Percentiles rank a stretch among this genome's conserved stretches.
phyloP scores from a whole-genome alignment of 1,139 yeast genomes.

The Debaryomyces robertsiae region DNA sequence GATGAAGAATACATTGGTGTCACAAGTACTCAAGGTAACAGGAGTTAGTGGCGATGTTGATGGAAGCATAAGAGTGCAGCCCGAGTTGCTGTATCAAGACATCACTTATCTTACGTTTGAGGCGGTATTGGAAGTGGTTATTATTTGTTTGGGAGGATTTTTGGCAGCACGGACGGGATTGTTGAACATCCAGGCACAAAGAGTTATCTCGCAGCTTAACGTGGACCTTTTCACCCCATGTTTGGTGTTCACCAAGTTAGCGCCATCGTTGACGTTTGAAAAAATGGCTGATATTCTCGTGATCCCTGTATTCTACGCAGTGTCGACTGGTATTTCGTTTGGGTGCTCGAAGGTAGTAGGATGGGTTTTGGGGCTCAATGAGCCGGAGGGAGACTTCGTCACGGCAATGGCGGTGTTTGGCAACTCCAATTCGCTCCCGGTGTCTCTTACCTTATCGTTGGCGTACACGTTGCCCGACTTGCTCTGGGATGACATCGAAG shows the following conservation, averaged over 20 bases:
- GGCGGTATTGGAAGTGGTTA: conserved; percentile 76
- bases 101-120: conserved; percentile 71
- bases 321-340: conserved; percentile 65
- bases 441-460: conserved; percentile 69
- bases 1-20: no score
- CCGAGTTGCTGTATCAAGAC: conserved; percentile 49
- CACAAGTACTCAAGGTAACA: no score
- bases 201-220: conserved; percentile 64
- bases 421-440: conserved; percentile 78
- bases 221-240: conserved; percentile 86
- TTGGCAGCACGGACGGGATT: conserved; percentile 65
- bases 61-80: no score
- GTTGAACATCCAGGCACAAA: conserved; percentile 62
- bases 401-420: conserved; percentile 91
- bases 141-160: conserved; percentile 72
- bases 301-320: conserved; percentile 70
- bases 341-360: conserved; percentile 55
- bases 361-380: conserved; percentile 51
- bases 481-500: conserved; percentile 70
- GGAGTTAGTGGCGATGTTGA: no score
- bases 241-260: conserved; percentile 76
- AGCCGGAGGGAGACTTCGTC: conserved; percentile 73
- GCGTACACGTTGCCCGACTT: conserved; percentile 74
- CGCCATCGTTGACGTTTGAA: conserved; percentile 67
- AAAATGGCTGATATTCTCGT: conserved; percentile 70